Evolutionary conservation across 2,329 filamentous ascomycete species (phyloP).

Genomic region (Cercospora canescens): DNA sequence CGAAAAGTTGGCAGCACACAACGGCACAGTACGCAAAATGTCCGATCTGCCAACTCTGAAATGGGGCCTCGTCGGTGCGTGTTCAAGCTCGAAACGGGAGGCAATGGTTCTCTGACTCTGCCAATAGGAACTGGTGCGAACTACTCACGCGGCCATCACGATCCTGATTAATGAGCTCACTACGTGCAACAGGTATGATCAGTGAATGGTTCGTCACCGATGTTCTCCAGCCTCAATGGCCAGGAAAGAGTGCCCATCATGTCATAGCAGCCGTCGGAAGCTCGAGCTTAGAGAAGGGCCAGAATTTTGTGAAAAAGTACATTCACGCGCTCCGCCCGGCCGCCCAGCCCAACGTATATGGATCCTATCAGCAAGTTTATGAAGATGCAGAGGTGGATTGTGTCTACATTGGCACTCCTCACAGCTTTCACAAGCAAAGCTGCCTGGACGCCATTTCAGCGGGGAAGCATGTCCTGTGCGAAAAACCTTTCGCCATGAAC

Average conservation of each 20-base stretch:
- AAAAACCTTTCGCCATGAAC: conserved; percentile 49
- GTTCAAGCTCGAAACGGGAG: background rate
- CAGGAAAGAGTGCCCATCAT: conserved; percentile 32
- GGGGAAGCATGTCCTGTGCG: conserved; percentile 49
- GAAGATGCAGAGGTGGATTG: conserved; percentile 46
- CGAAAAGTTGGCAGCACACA: background rate
- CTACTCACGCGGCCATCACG: background rate
- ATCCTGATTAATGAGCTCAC: background rate
- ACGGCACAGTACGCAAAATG: background rate
- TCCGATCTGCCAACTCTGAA: conserved; percentile 14
- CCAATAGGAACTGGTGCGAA: background rate
- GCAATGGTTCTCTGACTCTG: background rate
- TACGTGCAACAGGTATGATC: conserved; percentile 39
- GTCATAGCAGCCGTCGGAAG: conserved; percentile 20
- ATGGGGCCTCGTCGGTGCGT: conserved; percentile 20
- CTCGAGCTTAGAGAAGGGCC: conserved; percentile 22
- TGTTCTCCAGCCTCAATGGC: conserved; percentile 43
- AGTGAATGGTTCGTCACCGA: conserved; percentile 50
- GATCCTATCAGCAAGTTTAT: conserved; percentile 44
- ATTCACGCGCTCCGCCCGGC: conserved; percentile 14
- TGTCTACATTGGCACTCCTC: conserved; percentile 50
- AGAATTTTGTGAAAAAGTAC: conserved; percentile 16
- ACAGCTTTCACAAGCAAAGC: conserved; percentile 47
- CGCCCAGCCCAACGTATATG: conserved; percentile 38
- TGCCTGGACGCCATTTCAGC: conserved; percentile 46